phyloP scores from a whole-genome alignment of 208 protist species.

The Angomonas ambiguus region DNA sequence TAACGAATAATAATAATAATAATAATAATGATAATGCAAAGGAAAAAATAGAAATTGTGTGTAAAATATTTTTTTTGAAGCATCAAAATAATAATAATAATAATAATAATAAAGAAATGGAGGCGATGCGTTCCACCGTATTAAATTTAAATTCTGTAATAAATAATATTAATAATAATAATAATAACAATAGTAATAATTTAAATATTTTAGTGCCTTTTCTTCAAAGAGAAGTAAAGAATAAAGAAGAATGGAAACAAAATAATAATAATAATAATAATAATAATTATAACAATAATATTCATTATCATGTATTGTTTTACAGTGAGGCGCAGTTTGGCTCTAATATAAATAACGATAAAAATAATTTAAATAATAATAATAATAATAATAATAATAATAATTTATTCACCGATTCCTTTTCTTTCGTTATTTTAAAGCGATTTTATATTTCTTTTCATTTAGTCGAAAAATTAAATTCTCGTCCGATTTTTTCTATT shows the following conservation, averaged over 20 bases:
- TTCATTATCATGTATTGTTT: background rate
- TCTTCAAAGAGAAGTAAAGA: too few species aligned
- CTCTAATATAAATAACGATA: too few species aligned
- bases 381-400: background rate
- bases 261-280: too few species aligned
- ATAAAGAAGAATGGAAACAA: too few species aligned
- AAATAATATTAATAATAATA: background rate
- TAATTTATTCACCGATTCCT: background rate
- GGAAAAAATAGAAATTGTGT: background rate
- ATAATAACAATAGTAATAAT: background rate
- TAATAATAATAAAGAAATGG: background rate
- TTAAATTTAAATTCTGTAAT: background rate
- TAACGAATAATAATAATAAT: background rate
- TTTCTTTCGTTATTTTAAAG: background rate
- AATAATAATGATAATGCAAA: background rate
- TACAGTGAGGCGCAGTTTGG: background rate
- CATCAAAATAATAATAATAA: background rate
- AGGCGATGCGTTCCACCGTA: background rate
- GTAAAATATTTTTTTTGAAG: background rate
- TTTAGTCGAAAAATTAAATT: background rate
- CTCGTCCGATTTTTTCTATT: background rate
- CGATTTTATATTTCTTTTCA: background rate
- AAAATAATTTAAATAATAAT: background rate
- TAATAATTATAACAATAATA: slow-evolving; percentile 1
- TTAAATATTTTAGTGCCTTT: too few species aligned